Conservation (phyloP, 306 rosid species). For the Clitoria ternatea region DNA sequence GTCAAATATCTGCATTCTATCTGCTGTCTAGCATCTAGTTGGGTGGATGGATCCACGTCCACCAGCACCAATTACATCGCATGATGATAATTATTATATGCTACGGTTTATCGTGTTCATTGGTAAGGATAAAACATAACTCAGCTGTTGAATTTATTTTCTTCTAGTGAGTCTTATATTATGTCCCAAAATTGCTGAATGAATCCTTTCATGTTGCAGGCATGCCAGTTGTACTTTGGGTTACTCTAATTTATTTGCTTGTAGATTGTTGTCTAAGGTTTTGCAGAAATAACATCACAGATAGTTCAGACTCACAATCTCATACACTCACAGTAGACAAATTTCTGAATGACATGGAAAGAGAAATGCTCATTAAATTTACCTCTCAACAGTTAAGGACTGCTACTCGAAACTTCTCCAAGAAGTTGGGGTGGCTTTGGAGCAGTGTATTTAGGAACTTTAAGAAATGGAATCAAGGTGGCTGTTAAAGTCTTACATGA, state of each 20-base stretch:
- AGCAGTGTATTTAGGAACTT: constrained; percentile 21
- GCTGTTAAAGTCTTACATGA: constrained; percentile 13
- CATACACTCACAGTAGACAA: neutral
- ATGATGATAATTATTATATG: too few relatives aligned
- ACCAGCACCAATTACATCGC: too few relatives aligned
- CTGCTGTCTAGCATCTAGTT: too few relatives aligned
- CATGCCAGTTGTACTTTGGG: neutral
- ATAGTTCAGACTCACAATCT: neutral
- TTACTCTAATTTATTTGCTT: neutral
- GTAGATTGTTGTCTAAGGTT: neutral
- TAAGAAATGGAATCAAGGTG: constrained; percentile 20
- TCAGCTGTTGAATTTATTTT: too few relatives aligned
- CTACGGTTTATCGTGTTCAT: too few relatives aligned
- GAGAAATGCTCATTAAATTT: neutral
- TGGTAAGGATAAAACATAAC: too few relatives aligned
- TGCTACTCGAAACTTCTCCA: constrained; percentile 24
- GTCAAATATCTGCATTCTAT: too few relatives aligned
- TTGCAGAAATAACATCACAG: neutral
- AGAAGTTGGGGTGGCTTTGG: constrained; percentile 33
- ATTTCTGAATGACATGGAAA: neutral
- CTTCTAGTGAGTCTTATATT: too few relatives aligned
- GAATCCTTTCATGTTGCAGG: neutral
- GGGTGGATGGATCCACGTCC: too few relatives aligned
- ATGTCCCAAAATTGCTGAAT: too few relatives aligned
- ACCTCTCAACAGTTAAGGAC: neutral